These are phyloP conservation scores for Mitragyna speciosa DNA, from an alignment of 257 asterid genomes.

Conservation along the genomic window DNA sequence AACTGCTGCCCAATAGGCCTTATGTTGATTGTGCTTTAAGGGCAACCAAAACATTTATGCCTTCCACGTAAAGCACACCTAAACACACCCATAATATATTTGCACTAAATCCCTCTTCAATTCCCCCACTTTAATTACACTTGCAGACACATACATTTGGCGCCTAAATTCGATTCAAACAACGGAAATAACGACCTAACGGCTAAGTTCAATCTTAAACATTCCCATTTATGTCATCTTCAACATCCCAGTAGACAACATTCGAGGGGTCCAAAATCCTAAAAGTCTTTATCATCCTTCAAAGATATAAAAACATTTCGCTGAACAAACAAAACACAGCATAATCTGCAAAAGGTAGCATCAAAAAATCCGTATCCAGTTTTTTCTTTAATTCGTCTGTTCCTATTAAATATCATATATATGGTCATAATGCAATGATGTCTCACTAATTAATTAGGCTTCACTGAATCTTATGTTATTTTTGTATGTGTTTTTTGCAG, in stretches of 20 bases:
- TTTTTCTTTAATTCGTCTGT: background rate
- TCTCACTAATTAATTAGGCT: no score
- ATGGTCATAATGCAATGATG: no score
- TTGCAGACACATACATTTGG: constrained; percentile 26
- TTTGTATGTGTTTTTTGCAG: background rate
- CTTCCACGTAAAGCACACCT: constrained; percentile 37
- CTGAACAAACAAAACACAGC: background rate
- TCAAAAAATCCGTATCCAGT: background rate
- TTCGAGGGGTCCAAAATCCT: constrained; percentile 21
- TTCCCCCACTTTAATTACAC: background rate
- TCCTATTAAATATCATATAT: background rate
- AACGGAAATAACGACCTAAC: constrained; percentile 30
- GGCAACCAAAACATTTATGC: constrained; percentile 30
- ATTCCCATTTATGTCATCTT: constrained; percentile 26
- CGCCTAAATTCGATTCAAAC: constrained; percentile 26
- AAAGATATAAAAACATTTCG: constrained; percentile 11
- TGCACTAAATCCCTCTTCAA: background rate
- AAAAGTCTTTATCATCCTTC: constrained; percentile 5
- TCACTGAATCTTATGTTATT: no score
- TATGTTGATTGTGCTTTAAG: constrained; percentile 39
- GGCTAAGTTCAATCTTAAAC: constrained; percentile 8
- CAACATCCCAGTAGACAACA: constrained; percentile 20
- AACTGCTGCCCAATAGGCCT: constrained; percentile 4
- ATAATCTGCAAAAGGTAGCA: constrained; percentile 11
- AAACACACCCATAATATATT: background rate